Percentiles rank a stretch among this genome's conserved stretches.
Evolutionary conservation across 2,329 filamentous ascomycete species (phyloP).

Genomic region (Stagonosporopsis chrysanthemi): DNA sequence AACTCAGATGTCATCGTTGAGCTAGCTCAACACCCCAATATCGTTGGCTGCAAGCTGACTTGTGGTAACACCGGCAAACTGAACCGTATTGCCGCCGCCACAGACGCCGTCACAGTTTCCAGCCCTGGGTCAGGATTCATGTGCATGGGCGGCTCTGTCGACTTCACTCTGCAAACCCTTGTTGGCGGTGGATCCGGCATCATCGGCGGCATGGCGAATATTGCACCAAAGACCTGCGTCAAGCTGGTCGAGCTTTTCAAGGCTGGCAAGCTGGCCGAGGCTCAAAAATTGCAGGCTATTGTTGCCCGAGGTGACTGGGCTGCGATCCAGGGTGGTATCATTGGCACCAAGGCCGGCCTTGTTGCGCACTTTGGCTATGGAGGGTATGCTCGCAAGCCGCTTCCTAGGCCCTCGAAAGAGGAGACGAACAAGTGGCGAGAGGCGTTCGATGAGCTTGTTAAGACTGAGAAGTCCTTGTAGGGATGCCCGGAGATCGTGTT

Average conservation of each 20-base stretch:
- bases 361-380: slow-evolving; percentile 71
- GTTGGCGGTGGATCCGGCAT: slow-evolving; percentile 75
- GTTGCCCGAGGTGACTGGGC: slow-evolving; percentile 74
- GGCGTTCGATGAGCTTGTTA: slow-evolving; percentile 56
- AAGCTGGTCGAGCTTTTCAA: slow-evolving; percentile 67
- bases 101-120: slow-evolving; percentile 48
- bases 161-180: slow-evolving; percentile 75
- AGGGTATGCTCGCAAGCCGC: slow-evolving; percentile 65
- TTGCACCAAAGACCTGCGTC: slow-evolving; percentile 71
- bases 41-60: slow-evolving; percentile 73
- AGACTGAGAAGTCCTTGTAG: slow-evolving; percentile 51
- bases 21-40: slow-evolving; percentile 68
- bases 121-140: slow-evolving; percentile 65
- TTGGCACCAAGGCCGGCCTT: slow-evolving; percentile 72
- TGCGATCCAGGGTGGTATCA: slow-evolving; percentile 72
- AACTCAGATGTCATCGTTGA: slow-evolving; percentile 68
- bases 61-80: slow-evolving; percentile 76
- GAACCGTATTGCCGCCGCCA: slow-evolving; percentile 65
- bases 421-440: slow-evolving; percentile 52
- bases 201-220: slow-evolving; percentile 75
- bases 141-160: slow-evolving; percentile 75
- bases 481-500: not conserved
- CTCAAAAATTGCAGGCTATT: slow-evolving; percentile 69
- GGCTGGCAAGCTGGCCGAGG: slow-evolving; percentile 66
- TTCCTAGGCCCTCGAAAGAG: slow-evolving; percentile 58